Evolutionary conservation across 2,329 filamentous ascomycete genomes (phyloP), one percentile per base, ranked within the genome.

Genomic region (Phaeosphaeriaceae sp.): DNA sequence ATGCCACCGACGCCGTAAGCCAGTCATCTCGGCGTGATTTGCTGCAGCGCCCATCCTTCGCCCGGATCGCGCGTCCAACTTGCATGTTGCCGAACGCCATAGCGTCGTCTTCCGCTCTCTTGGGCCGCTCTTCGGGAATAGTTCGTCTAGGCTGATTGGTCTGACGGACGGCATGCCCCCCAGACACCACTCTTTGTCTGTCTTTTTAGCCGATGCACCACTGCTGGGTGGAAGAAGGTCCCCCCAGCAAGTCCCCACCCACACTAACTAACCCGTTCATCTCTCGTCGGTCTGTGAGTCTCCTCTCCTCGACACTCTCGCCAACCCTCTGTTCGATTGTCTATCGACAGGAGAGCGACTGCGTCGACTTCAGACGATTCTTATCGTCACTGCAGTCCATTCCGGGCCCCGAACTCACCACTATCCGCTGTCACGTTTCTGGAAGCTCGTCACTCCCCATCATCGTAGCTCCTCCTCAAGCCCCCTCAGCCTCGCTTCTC

Each of bases 251-350:
- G 34, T 37, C 16, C 34, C 39, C 39, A 42, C 39, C 28, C 26
- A 20, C 23, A 40, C 20, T 21, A 12, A 12, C 23, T 16, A 23
- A 16, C 23, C 28, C 15, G 26, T 32, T 17, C 28, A 13, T 16
- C 17, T 30, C 39, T 42, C 28, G 39, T 15, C 30, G 26, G 28
- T 15, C 39, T 17, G 15, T 16, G 26, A 17, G 26, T 32, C 30
- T 28, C 15, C 37, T 40, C 39, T 42, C 39, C 39, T 42, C 39
- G 13, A 26, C 12, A 42, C 39, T 42, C 39, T 42, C 39, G 39
- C 39, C 39, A 20, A 16, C 21, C 39, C 39, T 42, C 39, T 18
- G 28, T 12, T 32, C 39, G 39, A 30, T 16, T 18, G 26, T 17
- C 39, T 18, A 42, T 42, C 32, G 32, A 44, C 30, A 32, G 4